Base-by-base conservation (phyloP, 257 asterid species). In the Linaria vulgaris region DNA sequence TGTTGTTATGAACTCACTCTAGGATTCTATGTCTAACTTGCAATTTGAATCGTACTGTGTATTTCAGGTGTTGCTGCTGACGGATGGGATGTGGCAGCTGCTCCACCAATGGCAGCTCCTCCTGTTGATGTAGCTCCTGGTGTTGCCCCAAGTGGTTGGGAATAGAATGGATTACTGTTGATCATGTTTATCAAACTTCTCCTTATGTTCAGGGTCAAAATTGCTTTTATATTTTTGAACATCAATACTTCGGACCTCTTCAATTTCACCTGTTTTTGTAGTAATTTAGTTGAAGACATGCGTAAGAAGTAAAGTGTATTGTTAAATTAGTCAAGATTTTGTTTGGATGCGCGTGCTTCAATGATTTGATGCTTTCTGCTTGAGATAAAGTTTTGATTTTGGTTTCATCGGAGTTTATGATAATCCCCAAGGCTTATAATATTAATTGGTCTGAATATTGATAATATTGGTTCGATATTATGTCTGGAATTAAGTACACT, bases 41-140 rank as follows among this genome's bases (percentile, higher is more conserved):
- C 41, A 34, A 34, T 8, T 3, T 34, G 6, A 24, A 24, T 19
- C 12, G 12, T 24, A 59, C 41, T 50, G 0, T 20, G 16, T 15
- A 27, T 38, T 74, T 24, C 72, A 70, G 76, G 48, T 9, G 74
- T 31, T 4, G 72, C 60, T 14, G 72, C 38, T 19, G 85, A 70
- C 8, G 95, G 88, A 58, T 85, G 88, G 86, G 88, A 85, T 12
- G 58, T 73, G 9, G 76, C 80, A 13, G 82, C 80, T 16, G 67
- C 88, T 12, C 85, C 94, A 13, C 60, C 82, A 17, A 14, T 16
- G 22, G 80, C 73, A 2, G 80, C 63, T 30, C 66, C 84, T 10
- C 79, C 69, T 0, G 73, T 12, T 7, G 82, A 63, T 6, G 61
- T 21, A 24, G 68, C 15, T 7, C 63, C 78, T 0, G 54, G 13